Percentiles rank a stretch among this genome's conserved stretches.
These are phyloP conservation scores for Backusella australiensis DNA, from an alignment of 192 early-diverging fungal genomes.

Conservation along the genomic window DNA sequence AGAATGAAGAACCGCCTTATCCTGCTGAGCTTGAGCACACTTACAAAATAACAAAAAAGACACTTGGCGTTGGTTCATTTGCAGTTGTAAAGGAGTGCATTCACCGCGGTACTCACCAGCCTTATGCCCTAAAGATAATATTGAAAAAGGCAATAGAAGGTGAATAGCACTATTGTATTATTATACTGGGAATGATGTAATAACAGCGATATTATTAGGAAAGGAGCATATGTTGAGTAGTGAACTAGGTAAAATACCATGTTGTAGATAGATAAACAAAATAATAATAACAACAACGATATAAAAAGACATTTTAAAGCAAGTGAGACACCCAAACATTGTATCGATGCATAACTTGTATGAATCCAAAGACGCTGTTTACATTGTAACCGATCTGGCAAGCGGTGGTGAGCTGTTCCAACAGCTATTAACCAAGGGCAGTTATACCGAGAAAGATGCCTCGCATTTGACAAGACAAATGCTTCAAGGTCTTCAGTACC, in stretches of 20 bases:
- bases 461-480: conserved; percentile 72
- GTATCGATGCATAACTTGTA: conserved; percentile 75
- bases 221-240: conserved; percentile 61
- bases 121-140: conserved; percentile 77
- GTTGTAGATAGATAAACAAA: not conserved
- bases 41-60: conserved; percentile 48
- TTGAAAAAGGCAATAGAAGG: conserved; percentile 55
- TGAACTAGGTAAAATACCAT: conserved; percentile 49
- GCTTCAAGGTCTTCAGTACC: conserved; percentile 79
- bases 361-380: conserved; percentile 71
- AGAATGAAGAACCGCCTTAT: conserved; percentile 23
- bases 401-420: conserved; percentile 90
- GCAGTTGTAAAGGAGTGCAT: conserved; percentile 67
- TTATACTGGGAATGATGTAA: not conserved
- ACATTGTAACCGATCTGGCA: conserved; percentile 71
- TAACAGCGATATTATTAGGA: conserved; percentile 25
- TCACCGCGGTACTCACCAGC: conserved; percentile 48
- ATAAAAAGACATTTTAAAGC: conserved; percentile 53
- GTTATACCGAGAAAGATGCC: conserved; percentile 82
- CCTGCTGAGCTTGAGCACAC: conserved; percentile 23
- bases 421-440: conserved; percentile 69
- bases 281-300: not conserved
- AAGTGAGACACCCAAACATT: conserved; percentile 82
- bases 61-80: conserved; percentile 53
- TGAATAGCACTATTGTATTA: not conserved